phyloP scores from a whole-genome alignment of 306 rosid genomes.

The Prunus persica region DNA sequence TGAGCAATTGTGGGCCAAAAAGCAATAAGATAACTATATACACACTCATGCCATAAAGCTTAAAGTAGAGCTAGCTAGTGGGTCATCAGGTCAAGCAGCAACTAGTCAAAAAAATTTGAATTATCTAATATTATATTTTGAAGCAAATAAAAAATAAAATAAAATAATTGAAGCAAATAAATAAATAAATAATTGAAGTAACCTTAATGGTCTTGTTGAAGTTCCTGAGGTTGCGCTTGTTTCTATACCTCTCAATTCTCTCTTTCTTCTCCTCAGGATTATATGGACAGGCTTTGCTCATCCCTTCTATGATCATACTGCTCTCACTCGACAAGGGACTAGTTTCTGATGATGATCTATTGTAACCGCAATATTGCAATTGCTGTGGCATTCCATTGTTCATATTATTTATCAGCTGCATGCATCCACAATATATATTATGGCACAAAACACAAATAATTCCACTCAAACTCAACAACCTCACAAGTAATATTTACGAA shows the following conservation, averaged over 20 bases:
- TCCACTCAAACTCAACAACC: not conserved
- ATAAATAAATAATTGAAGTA: not conserved
- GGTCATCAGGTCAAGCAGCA: not conserved
- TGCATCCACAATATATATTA: not conserved
- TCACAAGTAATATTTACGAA: not conserved
- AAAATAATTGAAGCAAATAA: not conserved
- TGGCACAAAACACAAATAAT: not conserved
- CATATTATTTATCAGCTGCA: conserved; percentile 44
- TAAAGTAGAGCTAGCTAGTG: conserved; percentile 4
- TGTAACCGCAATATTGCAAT: conserved; percentile 30
- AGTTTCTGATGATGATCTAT: conserved; percentile 43
- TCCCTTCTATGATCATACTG: conserved; percentile 79
- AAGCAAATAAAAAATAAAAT: not conserved
- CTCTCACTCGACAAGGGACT: conserved; percentile 69
- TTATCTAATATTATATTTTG: not conserved
- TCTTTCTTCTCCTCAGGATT: conserved; percentile 83
- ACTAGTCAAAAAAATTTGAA: not conserved
- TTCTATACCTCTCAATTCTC: conserved; percentile 80
- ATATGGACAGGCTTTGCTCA: conserved; percentile 68
- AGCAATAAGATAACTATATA: not conserved
- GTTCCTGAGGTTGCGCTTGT: conserved; percentile 78
- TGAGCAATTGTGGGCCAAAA: not conserved
- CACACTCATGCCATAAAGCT: not conserved
- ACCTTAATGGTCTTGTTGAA: conserved; percentile 96
- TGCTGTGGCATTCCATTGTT: conserved; percentile 13